A percentile compares a stretch with the other conserved stretches of the same genome.
Conservation (phyloP, 1,284 basidiomycete species). For the Bjerkandera adusta region DNA sequence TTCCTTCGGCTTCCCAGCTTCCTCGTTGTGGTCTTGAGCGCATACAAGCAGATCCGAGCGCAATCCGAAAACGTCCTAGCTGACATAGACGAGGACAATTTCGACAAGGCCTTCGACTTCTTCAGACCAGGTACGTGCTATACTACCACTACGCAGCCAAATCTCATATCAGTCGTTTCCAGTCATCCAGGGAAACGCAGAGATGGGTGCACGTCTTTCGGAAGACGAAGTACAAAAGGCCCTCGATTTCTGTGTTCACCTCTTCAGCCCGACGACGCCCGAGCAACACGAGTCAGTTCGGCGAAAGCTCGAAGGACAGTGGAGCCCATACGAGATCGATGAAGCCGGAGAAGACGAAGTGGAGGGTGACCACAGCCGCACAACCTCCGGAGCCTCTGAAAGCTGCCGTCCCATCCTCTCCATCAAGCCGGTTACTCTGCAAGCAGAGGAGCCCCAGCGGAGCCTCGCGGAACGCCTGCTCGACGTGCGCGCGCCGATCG, state of each 20-base stretch:
- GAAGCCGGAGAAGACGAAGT: conserved; percentile 6
- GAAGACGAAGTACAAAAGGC: conserved; percentile 63
- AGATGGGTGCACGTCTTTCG: conserved; percentile 65
- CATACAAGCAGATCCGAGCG: conserved; percentile 59
- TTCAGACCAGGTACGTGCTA: conserved; percentile 51
- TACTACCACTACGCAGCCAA: neutral
- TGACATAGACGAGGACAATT: conserved; percentile 58
- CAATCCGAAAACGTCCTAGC: conserved; percentile 52
- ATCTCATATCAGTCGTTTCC: conserved; percentile 1
- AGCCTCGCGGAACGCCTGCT: conserved; percentile 18
- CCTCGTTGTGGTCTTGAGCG: conserved; percentile 63
- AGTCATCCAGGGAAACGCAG: conserved; percentile 77
- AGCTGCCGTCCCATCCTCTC: neutral
- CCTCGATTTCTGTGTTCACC: conserved; percentile 39
- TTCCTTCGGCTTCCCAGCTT: conserved; percentile 40
- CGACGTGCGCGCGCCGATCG: conserved; percentile 29
- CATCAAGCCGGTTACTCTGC: neutral
- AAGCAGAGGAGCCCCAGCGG: neutral
- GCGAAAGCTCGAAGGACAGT: conserved; percentile 21
- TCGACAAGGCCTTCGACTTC: conserved; percentile 58
- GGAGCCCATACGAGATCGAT: conserved; percentile 4
- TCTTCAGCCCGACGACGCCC: conserved; percentile 38
- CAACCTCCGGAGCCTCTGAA: neutral
- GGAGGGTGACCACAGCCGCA: neutral
- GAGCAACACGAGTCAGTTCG: conserved; percentile 33